Percentiles rank a stretch among this genome's conserved stretches.
phyloP scores from a whole-genome alignment of 2,329 filamentous ascomycete genomes.

The Dryadomyces sulphureus region DNA sequence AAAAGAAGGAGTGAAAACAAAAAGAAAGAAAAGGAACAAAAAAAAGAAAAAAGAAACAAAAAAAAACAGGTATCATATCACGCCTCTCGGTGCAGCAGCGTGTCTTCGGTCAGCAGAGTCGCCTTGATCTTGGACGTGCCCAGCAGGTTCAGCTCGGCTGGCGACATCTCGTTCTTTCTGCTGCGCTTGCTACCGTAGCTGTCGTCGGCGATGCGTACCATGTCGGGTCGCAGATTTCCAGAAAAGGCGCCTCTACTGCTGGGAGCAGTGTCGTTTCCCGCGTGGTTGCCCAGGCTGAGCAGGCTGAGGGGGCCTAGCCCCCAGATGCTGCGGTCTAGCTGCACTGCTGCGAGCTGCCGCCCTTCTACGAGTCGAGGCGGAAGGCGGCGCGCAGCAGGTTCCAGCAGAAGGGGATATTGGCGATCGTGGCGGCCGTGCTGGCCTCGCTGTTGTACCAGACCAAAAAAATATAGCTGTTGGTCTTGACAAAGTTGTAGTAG shows the following conservation, averaged over 20 bases:
- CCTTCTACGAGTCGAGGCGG: conserved; percentile 12
- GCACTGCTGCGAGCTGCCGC: not conserved
- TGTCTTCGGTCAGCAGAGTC: not conserved
- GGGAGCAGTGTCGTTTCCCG: no score
- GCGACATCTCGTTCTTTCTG: no score
- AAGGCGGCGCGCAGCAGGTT: conserved; percentile 33
- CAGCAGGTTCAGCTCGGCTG: not conserved
- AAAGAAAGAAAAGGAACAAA: no score
- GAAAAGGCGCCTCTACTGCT: no score
- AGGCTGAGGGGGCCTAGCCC: not conserved
- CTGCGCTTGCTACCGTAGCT: no score
- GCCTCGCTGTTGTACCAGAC: conserved; percentile 47
- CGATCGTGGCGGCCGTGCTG: conserved; percentile 42
- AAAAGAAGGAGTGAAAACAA: no score
- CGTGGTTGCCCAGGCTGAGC: not conserved
- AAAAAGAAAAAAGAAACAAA: no score
- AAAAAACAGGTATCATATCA: not conserved
- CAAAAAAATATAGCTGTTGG: conserved; percentile 40
- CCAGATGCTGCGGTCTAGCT: not conserved
- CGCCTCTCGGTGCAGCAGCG: not conserved
- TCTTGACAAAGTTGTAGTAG: conserved; percentile 43
- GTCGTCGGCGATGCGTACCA: no score
- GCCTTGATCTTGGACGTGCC: not conserved
- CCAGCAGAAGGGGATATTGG: conserved; percentile 47
- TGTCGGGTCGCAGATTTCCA: no score